Percentiles rank a stretch among this genome's conserved stretches.
Evolutionary conservation across 164 flowering plant species (phyloP).

Genomic region (Aristolochia californica): DNA sequence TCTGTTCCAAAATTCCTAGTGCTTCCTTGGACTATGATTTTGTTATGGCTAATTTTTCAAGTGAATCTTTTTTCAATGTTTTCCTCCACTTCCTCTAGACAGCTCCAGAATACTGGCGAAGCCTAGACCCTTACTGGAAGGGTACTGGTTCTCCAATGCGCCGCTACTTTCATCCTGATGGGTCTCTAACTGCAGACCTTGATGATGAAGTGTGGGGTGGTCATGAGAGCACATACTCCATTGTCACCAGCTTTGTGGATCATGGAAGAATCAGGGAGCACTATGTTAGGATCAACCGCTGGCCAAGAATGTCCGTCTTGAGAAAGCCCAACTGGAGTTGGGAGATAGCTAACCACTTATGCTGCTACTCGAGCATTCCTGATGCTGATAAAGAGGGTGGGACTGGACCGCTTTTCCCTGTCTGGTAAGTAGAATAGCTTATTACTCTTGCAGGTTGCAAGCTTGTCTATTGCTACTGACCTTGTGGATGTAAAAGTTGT

Average conservation of each 20-base stretch:
- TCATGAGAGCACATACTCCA: slow-evolving; percentile 52
- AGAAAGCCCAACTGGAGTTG: slow-evolving; percentile 80
- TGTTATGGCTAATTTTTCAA: too few relatives aligned
- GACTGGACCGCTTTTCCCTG: slow-evolving; percentile 43
- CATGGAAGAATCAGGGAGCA: slow-evolving; percentile 56
- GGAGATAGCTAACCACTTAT: slow-evolving; percentile 56
- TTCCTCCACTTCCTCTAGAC: slow-evolving; percentile 21
- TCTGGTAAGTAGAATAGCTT: slow-evolving; percentile 13
- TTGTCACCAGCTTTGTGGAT: slow-evolving; percentile 50
- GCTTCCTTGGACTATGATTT: too few relatives aligned
- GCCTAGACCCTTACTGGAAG: slow-evolving; percentile 73
- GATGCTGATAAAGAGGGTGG: slow-evolving; percentile 56
- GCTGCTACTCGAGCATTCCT: slow-evolving; percentile 49
- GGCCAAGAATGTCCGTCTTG: slow-evolving; percentile 46
- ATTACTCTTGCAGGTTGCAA: too few relatives aligned
- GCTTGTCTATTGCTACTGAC: too few relatives aligned
- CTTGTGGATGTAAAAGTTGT: too few relatives aligned
- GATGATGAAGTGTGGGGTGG: slow-evolving; percentile 79
- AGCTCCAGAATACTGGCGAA: slow-evolving; percentile 72
- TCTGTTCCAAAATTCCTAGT: too few relatives aligned
- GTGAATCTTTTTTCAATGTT: too few relatives aligned
- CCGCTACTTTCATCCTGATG: slow-evolving; percentile 72
- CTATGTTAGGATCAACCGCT: slow-evolving; percentile 75
- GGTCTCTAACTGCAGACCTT: slow-evolving; percentile 58
- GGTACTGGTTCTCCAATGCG: slow-evolving; percentile 55